Base-by-base conservation (phyloP, 345 rosid genomes). In the Pseudoturritis turrita region DNA sequence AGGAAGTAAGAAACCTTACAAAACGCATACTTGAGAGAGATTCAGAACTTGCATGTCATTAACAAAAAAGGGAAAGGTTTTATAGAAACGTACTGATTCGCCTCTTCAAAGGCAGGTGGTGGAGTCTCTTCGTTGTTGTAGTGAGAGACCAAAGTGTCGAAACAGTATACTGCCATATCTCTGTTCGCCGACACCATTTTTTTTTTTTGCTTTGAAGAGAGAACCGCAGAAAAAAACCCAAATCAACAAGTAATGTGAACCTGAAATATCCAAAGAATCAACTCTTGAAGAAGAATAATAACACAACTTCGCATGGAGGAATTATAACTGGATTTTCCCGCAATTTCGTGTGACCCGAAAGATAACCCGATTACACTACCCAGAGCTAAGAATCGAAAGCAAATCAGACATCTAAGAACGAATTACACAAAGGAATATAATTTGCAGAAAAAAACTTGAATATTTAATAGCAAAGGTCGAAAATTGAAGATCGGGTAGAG, bases 101-200 rank as follows among this genome's bases (percentile, higher is more conserved):
- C 96, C 37, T 86, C 97, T 1, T 83, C 92, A 76, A 95, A 95
- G 69, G 90, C 88, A 43, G 99, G 92, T 76, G 92, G 86, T 17
- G 98, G 96, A 77, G 89, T 68, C 33, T 89, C 91, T 77, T 89
- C 84, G 72, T 83, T 80, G 85, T 82, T 95, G 86, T 86, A 95
- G 85, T 95, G 94, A 81, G 98, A 86, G 63, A 95, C 85, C 63
- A 95, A 82, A 65, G 86, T 88, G 78, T 90, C 99, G 81, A 95
- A 95, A 83, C 99, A 95, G 76, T 87, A 95, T 7, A 89, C 98
- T n/a, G 85, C 99, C 99, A 95, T 95, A 62, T 95, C 99, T 81
- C 67, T 84, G 68, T 87, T 95, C 25, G 99, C 99, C 68, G 91
- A 81, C 80, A 92, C 98, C 99, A 95, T 95, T 45, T 61, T 33